Base-by-base conservation (phyloP, 805 yeast genomes). In the Hanseniaspora occidentalis region DNA sequence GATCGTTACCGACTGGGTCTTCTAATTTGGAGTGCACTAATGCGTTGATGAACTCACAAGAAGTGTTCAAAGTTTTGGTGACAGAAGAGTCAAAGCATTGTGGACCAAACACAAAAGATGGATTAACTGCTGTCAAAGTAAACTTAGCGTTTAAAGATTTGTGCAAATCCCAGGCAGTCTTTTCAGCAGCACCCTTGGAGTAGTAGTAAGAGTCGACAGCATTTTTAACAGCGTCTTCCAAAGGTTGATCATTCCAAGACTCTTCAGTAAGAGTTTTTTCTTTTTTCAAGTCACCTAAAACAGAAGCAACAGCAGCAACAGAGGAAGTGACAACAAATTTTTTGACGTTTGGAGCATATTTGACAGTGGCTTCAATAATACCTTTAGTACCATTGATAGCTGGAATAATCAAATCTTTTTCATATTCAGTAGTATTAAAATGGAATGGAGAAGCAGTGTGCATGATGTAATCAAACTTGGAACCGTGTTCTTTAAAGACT, bases 321-420 rank as follows among this genome's bases (percentile, higher is more conserved):
- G 82, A 75, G 2, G 78, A 75, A 1, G 82, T 76, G 14, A 72
- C 47, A 14, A 75, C 76, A 25, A 76, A 69, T 36, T 66, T 61
- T 39, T 65, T 62, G 25, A 71, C 66, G 39, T 64, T 59, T 7
- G 70, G 66, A 4, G 68, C 73, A 45, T 57, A 64, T 23, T 53
- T 48, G 46, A 62, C 56, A 39, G 70, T 61, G 1, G 75, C 66
- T 10, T 57, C 52, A 50, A 77, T 57, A 42, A 74, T 61, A 46
- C 69, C 67, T 34, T 55, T 56, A 6, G 80, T 72, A 38, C 82
- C 83, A 34, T 64, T 52, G 13, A 72, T 65, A 1, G 83, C 81
- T 10, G 84, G 83, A n/a, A 60, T 53, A 19, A 75, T 53, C 51
- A 72, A 63, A 35, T 67, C 77, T 19, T 63, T 61, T 47, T 75